Evolutionary conservation across 129 eudicot genomes (phyloP).

Genomic region (Cynara cardunculus): DNA sequence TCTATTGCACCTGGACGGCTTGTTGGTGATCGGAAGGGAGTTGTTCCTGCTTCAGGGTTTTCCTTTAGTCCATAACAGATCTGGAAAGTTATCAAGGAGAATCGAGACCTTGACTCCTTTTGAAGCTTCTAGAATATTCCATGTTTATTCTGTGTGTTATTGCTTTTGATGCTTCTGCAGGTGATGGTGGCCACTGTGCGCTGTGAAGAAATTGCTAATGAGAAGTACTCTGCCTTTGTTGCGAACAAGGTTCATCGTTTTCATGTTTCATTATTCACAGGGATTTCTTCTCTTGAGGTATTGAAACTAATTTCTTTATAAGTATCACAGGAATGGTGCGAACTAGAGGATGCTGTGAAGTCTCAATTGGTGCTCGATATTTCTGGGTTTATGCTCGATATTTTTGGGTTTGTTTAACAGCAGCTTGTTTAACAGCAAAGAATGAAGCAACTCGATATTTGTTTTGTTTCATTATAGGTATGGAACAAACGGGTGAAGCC

Average conservation of each 20-base stretch:
- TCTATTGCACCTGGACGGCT: conserved; percentile 70
- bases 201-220: conserved; percentile 77
- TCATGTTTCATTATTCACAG: not conserved
- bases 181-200: conserved; percentile 89
- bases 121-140: not conserved
- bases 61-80: conserved; percentile 88
- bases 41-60: conserved; percentile 69
- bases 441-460: no score
- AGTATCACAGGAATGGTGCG: conserved; percentile 61
- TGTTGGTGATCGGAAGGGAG: conserved; percentile 76
- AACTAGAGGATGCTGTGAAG: conserved; percentile 61
- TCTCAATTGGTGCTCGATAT: conserved; percentile 54
- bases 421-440: no score
- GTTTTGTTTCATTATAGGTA: no score
- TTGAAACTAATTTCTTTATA: not conserved
- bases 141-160: not conserved
- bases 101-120: conserved; percentile 69
- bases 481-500: no score
- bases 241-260: conserved; percentile 41
- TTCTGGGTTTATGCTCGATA: no score
- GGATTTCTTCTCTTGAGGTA: not conserved
- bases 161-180: conserved; percentile 22
- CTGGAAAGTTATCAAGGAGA: conserved; percentile 93
- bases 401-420: no score
- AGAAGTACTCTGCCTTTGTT: conserved; percentile 38